Conservation (phyloP, 352 stramenopile genomes). For the Globisporangium carolinianum region DNA sequence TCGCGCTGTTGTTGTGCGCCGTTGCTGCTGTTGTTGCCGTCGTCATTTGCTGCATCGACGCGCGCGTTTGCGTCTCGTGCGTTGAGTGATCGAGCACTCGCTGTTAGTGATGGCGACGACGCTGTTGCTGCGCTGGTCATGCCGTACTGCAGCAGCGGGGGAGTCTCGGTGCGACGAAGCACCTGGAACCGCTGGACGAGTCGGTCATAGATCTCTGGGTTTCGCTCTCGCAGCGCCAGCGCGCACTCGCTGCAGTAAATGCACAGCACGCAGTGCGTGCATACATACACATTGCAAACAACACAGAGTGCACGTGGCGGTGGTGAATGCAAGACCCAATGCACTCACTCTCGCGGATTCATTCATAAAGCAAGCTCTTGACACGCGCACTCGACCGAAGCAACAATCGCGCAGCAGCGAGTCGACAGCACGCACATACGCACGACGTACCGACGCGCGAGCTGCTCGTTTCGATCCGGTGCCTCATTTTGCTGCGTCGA, state of each 20-base stretch:
- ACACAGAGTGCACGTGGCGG: no score
- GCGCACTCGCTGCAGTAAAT: conserved; percentile 5
- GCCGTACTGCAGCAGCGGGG: no score
- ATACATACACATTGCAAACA: no score
- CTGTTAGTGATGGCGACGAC: neutral
- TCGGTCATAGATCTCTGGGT: conserved; percentile 29
- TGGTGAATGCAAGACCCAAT: no score
- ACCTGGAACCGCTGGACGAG: conserved; percentile 22
- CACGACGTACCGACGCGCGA: conserved; percentile 17
- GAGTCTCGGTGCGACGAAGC: conserved; percentile 11
- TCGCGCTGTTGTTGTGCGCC: neutral
- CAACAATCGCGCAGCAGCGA: no score
- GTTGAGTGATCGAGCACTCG: neutral
- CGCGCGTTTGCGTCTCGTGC: neutral
- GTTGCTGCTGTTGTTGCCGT: neutral
- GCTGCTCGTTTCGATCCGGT: conserved; percentile 4
- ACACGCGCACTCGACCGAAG: no score
- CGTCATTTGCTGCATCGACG: neutral
- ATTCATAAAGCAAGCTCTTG: no score
- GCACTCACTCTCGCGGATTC: no score
- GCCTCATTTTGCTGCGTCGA: conserved; percentile 6
- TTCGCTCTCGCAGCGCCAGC: conserved; percentile 26
- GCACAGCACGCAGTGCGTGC: neutral
- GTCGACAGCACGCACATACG: no score
- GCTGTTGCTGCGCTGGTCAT: neutral